Percentiles rank a stretch among this genome's conserved stretches.
Conservation (phyloP, 768 basidiomycete species). For the Trametes punicea region DNA sequence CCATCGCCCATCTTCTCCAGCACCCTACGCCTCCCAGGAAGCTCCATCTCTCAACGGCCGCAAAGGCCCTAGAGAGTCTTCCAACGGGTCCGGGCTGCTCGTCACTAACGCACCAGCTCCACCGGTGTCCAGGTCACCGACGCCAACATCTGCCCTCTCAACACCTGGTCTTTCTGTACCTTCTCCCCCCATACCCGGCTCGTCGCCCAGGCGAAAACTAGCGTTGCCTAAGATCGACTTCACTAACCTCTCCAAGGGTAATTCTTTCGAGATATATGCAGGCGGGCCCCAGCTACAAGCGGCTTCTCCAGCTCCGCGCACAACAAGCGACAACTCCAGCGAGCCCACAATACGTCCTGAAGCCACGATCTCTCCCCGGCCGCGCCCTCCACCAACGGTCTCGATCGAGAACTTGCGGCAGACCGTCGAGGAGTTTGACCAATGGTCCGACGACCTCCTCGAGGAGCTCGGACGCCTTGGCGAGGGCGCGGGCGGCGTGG, state of each 20-base stretch:
- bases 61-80: conserved; percentile 29
- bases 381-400: conserved; percentile 23
- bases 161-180: not conserved
- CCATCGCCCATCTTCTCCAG: conserved; percentile 42
- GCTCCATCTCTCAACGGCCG: conserved; percentile 41
- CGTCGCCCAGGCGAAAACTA: conserved; percentile 33
- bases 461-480: conserved; percentile 80
- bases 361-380: conserved; percentile 37
- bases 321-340: conserved; percentile 33
- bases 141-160: conserved; percentile 17
- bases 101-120: conserved; percentile 11
- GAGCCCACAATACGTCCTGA: conserved; percentile 43
- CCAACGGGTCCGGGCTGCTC: conserved; percentile 30
- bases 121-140: conserved; percentile 24
- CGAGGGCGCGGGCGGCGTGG: conserved; percentile 95
- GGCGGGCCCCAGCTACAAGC: conserved; percentile 26
- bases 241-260: conserved; percentile 11
- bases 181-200: conserved; percentile 27
- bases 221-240: conserved; percentile 33
- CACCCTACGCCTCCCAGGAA: conserved; percentile 31
- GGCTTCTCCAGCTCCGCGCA: conserved; percentile 31
- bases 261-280: conserved; percentile 24
- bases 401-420: conserved; percentile 29
- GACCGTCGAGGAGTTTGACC: conserved; percentile 34
- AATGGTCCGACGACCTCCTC: conserved; percentile 69